Percentiles rank a stretch among this genome's conserved stretches.
Conservation (phyloP, 75 land plant species). For the Pseudotsuga menziesii region DNA sequence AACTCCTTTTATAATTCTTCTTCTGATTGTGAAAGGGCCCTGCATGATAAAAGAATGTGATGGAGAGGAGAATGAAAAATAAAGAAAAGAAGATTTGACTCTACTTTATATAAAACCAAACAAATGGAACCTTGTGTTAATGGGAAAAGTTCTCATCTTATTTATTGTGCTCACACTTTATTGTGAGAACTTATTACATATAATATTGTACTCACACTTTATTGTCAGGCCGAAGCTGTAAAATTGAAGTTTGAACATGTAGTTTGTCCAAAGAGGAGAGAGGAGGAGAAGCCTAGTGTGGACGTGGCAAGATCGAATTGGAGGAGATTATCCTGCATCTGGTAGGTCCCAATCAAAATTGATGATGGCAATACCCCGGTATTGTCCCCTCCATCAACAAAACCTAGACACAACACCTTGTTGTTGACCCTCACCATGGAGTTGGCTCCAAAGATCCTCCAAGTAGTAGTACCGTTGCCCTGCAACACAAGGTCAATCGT, state of each 20-base stretch:
- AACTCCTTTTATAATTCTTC: too few species aligned
- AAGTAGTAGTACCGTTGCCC: conserved; percentile 18
- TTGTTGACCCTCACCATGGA: conserved; percentile 35
- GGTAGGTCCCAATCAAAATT: conserved; percentile 36
- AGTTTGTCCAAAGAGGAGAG: conserved; percentile 19
- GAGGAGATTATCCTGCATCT: conserved; percentile 45
- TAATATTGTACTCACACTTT: too few species aligned
- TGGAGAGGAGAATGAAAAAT: too few species aligned
- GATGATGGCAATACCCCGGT: conserved; percentile 10
- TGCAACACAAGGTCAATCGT: conserved; percentile 42
- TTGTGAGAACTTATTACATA: too few species aligned
- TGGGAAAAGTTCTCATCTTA: too few species aligned
- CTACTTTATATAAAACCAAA: too few species aligned
- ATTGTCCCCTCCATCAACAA: conserved; percentile 35
- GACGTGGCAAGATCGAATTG: conserved; percentile 40
- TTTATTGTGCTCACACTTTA: too few species aligned
- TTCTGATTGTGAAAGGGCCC: too few species aligned
- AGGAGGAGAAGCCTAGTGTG: conserved; percentile 31
- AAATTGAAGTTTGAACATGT: conserved; percentile 53
- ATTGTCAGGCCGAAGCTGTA: conserved; percentile 5
- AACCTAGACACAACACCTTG: conserved; percentile 48
- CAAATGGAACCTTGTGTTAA: too few species aligned
- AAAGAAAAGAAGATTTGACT: too few species aligned
- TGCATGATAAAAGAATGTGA: too few species aligned
- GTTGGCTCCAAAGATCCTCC: conserved; percentile 57